Evolutionary conservation across 768 basidiomycete genomes (phyloP).

Genomic region (Suillus brevipes): DNA sequence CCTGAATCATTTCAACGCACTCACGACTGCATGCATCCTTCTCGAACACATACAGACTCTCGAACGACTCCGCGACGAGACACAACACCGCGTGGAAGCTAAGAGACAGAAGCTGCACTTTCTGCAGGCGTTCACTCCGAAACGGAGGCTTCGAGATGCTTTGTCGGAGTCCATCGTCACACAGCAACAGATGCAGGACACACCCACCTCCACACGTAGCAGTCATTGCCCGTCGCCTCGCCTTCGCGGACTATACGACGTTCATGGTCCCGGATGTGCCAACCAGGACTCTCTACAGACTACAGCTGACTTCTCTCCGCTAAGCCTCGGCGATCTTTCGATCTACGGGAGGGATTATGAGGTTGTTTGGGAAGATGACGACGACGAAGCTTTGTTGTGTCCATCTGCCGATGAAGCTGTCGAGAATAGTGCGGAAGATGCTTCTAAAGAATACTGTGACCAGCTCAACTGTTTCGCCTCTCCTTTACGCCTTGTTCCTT

Average conservation of each 20-base stretch:
- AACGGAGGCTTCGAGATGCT: neutral
- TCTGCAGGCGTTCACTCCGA: neutral
- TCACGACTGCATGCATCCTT: conserved; percentile 31
- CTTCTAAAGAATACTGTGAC: neutral
- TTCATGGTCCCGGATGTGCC: conserved; percentile 25
- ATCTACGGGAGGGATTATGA: conserved; percentile 8
- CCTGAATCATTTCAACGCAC: conserved; percentile 21
- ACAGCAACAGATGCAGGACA: conserved; percentile 14
- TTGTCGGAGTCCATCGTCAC: neutral
- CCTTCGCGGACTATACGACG: conserved; percentile 32
- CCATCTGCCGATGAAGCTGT: conserved; percentile 29
- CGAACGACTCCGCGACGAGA: conserved; percentile 7
- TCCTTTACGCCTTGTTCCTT: conserved; percentile 8
- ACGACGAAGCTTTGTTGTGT: conserved; percentile 22
- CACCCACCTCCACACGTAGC: conserved; percentile 17
- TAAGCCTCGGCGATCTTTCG: conserved; percentile 6
- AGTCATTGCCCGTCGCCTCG: conserved; percentile 23
- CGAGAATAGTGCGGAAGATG: neutral
- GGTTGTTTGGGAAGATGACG: conserved; percentile 28
- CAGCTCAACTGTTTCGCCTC: conserved; percentile 9
- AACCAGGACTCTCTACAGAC: conserved; percentile 26
- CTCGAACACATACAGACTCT: conserved; percentile 28
- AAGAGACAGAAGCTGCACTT: conserved; percentile 3
- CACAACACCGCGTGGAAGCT: conserved; percentile 4
- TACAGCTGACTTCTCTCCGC: conserved; percentile 26